phyloP scores from a whole-genome alignment of 192 early-diverging fungal species.

The Helicostylum pulchrum region DNA sequence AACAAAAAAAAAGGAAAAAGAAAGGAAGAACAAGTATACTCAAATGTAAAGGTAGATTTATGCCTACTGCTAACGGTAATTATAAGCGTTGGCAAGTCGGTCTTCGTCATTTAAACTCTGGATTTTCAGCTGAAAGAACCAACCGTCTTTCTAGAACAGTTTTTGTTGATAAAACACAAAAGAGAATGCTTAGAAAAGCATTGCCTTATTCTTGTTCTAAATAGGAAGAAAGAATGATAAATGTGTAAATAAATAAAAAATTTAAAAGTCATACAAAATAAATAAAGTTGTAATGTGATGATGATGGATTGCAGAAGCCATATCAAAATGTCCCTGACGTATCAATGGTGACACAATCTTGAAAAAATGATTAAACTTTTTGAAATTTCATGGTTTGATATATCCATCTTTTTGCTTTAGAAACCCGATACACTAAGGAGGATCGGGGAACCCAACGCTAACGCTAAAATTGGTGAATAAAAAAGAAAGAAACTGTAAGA shows the following conservation, averaged over 20 bases:
- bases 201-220: conserved; percentile 34
- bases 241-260: background rate
- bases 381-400: no score
- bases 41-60: conserved; percentile 26
- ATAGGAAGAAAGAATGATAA: background rate
- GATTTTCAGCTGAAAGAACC: conserved; percentile 31
- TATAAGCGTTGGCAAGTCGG: conserved; percentile 43
- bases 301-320: no score
- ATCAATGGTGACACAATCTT: no score
- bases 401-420: no score
- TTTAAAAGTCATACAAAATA: no score
- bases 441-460: no score
- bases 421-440: no score
- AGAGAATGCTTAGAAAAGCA: conserved; percentile 37
- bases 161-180: conserved; percentile 31
- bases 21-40: background rate
- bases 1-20: background rate
- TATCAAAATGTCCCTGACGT: no score
- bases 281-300: no score
- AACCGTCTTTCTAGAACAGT: conserved; percentile 29
- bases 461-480: no score
- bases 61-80: conserved; percentile 36
- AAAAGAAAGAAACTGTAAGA: no score
- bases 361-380: no score
- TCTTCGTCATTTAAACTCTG: conserved; percentile 36